Evolutionary conservation across 2,329 filamentous ascomycete species (phyloP).

Genomic region (Fusarium nelsonii): DNA sequence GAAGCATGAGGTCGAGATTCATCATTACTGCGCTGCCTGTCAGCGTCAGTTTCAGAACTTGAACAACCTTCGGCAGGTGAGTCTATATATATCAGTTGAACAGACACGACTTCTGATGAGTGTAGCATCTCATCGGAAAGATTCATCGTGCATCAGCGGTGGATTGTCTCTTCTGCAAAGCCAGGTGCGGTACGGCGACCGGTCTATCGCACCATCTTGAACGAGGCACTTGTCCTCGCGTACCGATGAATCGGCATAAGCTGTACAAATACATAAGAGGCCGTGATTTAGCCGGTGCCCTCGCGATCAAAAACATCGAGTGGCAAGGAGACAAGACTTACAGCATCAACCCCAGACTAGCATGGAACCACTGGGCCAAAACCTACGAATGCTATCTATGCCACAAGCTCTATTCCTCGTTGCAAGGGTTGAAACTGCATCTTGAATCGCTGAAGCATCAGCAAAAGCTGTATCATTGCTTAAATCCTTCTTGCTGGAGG

Average conservation of each 20-base stretch:
- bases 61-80: slow-evolving; percentile 38
- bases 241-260: slow-evolving; percentile 61
- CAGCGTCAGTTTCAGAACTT: slow-evolving; percentile 49
- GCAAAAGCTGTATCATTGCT: slow-evolving; percentile 57
- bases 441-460: slow-evolving; percentile 62
- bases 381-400: slow-evolving; percentile 58
- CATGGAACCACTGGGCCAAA: slow-evolving; percentile 58
- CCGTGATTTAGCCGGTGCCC: slow-evolving; percentile 60
- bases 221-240: slow-evolving; percentile 62
- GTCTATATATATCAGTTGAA: rapidly evolving
- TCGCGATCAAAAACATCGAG: slow-evolving; percentile 65
- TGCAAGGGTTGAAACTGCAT: slow-evolving; percentile 61
- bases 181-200: slow-evolving; percentile 61
- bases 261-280: slow-evolving; percentile 61
- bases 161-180: slow-evolving; percentile 68
- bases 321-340: slow-evolving; percentile 55
- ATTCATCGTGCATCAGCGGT: slow-evolving; percentile 53
- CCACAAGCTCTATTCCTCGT: slow-evolving; percentile 55
- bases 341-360: slow-evolving; percentile 51
- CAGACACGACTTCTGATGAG: rapidly evolving
- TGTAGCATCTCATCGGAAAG: slow-evolving; percentile 67
- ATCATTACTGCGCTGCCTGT: slow-evolving; percentile 53
- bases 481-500: slow-evolving; percentile 49
- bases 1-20: slow-evolving; percentile 48
- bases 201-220: slow-evolving; percentile 70